A percentile compares a stretch with the other conserved stretches of the same genome.
Conservation (phyloP, 306 rosid species). For the Ochetophila trinervis region DNA sequence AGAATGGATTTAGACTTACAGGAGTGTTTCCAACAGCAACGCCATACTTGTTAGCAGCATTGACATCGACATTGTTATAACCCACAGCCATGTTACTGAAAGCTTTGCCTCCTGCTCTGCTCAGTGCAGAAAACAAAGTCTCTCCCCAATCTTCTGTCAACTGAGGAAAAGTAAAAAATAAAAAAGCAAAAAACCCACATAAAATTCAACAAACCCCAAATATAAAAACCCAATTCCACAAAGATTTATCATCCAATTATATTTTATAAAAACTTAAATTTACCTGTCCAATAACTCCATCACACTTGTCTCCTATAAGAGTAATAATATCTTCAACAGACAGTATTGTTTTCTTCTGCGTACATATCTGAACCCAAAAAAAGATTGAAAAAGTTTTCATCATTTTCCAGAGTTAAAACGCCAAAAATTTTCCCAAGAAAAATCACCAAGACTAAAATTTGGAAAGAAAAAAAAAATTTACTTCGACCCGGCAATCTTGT, state of each 20-base stretch:
- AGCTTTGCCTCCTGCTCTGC: conserved; percentile 95
- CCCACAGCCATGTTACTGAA: conserved; percentile 99
- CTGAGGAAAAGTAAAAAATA: conserved; percentile 34
- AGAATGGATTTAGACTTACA: conserved; percentile 28
- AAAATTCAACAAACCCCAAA: conserved; percentile 11
- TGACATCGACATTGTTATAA: conserved; percentile 87
- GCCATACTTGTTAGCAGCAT: conserved; percentile 85
- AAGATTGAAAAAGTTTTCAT: conserved; percentile 1
- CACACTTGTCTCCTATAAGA: conserved; percentile 87
- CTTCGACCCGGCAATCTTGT: conserved; percentile 91
- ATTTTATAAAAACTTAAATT: neutral
- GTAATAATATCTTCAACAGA: conserved; percentile 92
- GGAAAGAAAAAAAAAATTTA: conserved; percentile 25
- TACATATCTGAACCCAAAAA: conserved; percentile 58
- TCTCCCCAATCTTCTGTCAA: conserved; percentile 99
- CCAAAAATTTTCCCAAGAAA: neutral
- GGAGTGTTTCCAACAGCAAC: conserved; percentile 98
- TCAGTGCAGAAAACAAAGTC: conserved; percentile 84
- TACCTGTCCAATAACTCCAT: conserved; percentile 99
- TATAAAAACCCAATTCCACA: conserved; percentile 7
- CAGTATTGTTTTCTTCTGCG: conserved; percentile 87
- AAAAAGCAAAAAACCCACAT: too few species aligned
- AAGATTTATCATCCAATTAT: neutral
- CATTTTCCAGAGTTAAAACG: neutral
- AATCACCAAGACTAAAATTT: neutral